Percentiles rank a stretch among this genome's conserved stretches.
These are phyloP conservation scores for Tilletia setariae DNA, from an alignment of 1,284 basidiomycete genomes.

Conservation along the genomic window DNA sequence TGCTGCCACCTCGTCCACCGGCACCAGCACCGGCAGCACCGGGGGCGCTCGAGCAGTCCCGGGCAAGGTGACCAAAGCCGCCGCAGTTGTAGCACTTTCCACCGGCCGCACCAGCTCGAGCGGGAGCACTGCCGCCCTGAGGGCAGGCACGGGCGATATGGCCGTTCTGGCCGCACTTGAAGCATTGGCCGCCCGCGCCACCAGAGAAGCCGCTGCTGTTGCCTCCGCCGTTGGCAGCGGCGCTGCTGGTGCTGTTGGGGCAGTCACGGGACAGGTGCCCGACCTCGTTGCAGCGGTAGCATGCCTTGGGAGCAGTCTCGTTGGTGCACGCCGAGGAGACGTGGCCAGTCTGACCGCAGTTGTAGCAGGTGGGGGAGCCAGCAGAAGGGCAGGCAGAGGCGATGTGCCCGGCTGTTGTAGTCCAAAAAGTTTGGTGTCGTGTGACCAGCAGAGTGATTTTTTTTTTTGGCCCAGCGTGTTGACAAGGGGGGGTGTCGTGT, in stretches of 20 bases:
- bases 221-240: slow-evolving; percentile 18
- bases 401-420: slow-evolving; percentile 44
- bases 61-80: slow-evolving; percentile 46
- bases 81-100: slow-evolving; percentile 52
- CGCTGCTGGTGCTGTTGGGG: slow-evolving; percentile 34
- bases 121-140: slow-evolving; percentile 22
- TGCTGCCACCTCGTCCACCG: slow-evolving; percentile 19
- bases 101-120: slow-evolving; percentile 26
- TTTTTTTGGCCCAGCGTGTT: too few species aligned
- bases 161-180: slow-evolving; percentile 36
- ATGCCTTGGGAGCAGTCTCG: slow-evolving; percentile 49
- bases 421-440: not conserved
- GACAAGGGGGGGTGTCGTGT: slow-evolving; percentile 1
- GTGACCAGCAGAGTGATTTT: not conserved
- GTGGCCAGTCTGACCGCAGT: slow-evolving; percentile 49
- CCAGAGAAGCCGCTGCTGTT: slow-evolving; percentile 23
- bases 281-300: slow-evolving; percentile 47
- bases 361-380: slow-evolving; percentile 46
- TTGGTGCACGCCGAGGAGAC: slow-evolving; percentile 46
- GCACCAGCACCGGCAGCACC: slow-evolving; percentile 25
- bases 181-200: slow-evolving; percentile 43
- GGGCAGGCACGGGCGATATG: slow-evolving; percentile 50
- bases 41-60: slow-evolving; percentile 45
- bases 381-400: slow-evolving; percentile 48
- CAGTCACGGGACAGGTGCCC: slow-evolving; percentile 51